These are phyloP conservation scores for Globisporangium recalcitrans DNA, from an alignment of 352 stramenopile species.

Conservation along the genomic window DNA sequence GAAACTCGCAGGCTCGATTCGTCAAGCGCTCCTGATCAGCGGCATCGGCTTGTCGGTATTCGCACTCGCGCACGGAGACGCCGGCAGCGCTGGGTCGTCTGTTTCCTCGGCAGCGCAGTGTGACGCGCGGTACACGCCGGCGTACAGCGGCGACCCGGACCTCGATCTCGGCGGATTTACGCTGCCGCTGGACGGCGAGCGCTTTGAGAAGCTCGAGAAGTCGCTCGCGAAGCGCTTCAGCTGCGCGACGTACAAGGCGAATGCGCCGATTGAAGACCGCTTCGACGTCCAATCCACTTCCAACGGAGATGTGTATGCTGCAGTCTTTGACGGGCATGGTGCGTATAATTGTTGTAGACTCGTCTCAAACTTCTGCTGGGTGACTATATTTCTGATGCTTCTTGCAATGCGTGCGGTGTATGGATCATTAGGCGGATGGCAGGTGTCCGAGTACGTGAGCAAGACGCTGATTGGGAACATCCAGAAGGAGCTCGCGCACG, in stretches of 20 bases:
- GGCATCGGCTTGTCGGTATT: constrained; percentile 46
- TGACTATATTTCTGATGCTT: neutral
- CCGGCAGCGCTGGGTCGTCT: constrained; percentile 7
- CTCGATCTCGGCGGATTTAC: constrained; percentile 35
- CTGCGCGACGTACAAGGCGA: constrained; percentile 61
- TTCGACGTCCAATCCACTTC: constrained; percentile 63
- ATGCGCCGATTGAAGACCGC: constrained; percentile 79
- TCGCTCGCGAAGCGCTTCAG: constrained; percentile 45
- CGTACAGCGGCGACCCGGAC: constrained; percentile 21
- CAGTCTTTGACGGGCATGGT: constrained; percentile 90
- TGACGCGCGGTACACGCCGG: constrained; percentile 44
- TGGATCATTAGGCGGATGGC: constrained; percentile 71
- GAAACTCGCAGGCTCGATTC: constrained; percentile 18
- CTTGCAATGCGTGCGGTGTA: neutral
- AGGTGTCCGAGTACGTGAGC: constrained; percentile 87
- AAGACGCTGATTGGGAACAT: constrained; percentile 81
- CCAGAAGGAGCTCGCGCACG: constrained; percentile 53
- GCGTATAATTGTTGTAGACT: no score
- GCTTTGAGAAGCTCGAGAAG: constrained; percentile 36
- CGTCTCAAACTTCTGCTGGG: no score
- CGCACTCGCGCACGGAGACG: constrained; percentile 30
- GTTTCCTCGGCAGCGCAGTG: constrained; percentile 34
- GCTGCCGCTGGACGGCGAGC: constrained; percentile 50
- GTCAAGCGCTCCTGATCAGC: constrained; percentile 44
- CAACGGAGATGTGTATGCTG: constrained; percentile 79